phyloP scores from a whole-genome alignment of 2,329 filamentous ascomycete species.

The Metarhizium rileyi region DNA sequence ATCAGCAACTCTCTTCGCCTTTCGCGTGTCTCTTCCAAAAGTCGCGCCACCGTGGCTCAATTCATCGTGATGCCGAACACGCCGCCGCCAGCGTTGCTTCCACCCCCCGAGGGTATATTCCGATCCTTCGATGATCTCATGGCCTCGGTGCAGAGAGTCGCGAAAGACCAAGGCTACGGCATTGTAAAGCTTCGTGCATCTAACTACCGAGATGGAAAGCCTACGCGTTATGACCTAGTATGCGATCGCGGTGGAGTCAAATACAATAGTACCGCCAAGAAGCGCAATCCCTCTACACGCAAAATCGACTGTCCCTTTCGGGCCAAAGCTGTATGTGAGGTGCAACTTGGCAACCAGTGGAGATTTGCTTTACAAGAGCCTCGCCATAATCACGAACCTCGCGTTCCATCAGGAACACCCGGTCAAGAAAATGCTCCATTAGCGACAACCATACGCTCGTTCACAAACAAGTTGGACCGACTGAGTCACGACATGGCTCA shows the following conservation, averaged over 20 bases:
- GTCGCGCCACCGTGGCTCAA: constrained; percentile 23
- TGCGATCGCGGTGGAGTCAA: constrained; percentile 55
- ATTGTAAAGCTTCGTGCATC: constrained; percentile 54
- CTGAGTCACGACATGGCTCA: constrained; percentile 46
- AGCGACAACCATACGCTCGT: constrained; percentile 46
- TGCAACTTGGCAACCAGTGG: constrained; percentile 53
- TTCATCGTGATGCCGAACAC: constrained; percentile 35
- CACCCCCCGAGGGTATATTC: constrained; percentile 52
- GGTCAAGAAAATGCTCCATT: constrained; percentile 49
- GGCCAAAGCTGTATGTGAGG: constrained; percentile 54
- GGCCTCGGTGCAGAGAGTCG: constrained; percentile 46
- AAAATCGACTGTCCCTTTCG: constrained; percentile 56
- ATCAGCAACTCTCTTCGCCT: not conserved
- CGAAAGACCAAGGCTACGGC: constrained; percentile 53
- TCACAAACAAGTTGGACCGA: constrained; percentile 51
- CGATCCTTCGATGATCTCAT: constrained; percentile 50
- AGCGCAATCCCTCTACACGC: constrained; percentile 52
- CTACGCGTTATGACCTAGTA: constrained; percentile 52
- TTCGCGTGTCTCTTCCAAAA: constrained; percentile 11
- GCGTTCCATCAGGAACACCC: constrained; percentile 41
- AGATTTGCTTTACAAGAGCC: constrained; percentile 51
- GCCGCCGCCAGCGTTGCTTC: constrained; percentile 37
- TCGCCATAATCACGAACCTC: constrained; percentile 53
- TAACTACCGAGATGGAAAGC: constrained; percentile 54
- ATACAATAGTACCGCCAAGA: constrained; percentile 56